Conservation (phyloP, 2,329 filamentous ascomycete genomes). For the Alternaria brassicae region DNA sequence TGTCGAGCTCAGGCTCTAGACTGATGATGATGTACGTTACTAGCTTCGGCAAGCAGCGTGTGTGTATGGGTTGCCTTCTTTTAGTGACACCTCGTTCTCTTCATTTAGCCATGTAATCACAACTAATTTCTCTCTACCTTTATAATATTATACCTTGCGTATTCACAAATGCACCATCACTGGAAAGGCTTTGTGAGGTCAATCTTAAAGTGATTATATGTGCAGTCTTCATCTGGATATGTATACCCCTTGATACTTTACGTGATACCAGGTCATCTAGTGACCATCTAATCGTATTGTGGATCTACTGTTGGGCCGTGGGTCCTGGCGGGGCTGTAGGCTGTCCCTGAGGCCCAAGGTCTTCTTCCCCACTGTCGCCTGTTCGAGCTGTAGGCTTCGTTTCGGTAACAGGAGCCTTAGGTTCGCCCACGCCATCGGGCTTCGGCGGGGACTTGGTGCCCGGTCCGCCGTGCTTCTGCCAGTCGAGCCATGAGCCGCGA, state of each 20-base stretch:
- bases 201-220: not conserved
- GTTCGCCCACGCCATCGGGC: slow-evolving; percentile 29
- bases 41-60: not conserved
- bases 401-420: slow-evolving; percentile 21
- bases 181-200: not conserved
- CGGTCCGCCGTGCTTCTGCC: slow-evolving; percentile 74
- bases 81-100: not conserved
- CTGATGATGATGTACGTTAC: slow-evolving; percentile 18
- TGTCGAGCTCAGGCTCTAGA: slow-evolving; percentile 51
- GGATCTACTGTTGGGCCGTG: slow-evolving; percentile 4
- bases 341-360: slow-evolving; percentile 16
- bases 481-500: slow-evolving; percentile 80
- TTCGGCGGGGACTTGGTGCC: slow-evolving; percentile 30
- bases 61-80: not conserved
- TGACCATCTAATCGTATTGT: not conserved
- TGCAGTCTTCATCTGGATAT: not conserved
- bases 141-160: not conserved
- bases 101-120: not conserved
- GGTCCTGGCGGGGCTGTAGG: slow-evolving; percentile 6
- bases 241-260: not conserved
- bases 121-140: not conserved
- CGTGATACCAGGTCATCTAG: not conserved
- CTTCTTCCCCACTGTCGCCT: slow-evolving; percentile 26
- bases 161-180: no score
- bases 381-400: slow-evolving; percentile 19